Conservation (phyloP, 75 land plant species). For the Adiantum capillusveneris region DNA sequence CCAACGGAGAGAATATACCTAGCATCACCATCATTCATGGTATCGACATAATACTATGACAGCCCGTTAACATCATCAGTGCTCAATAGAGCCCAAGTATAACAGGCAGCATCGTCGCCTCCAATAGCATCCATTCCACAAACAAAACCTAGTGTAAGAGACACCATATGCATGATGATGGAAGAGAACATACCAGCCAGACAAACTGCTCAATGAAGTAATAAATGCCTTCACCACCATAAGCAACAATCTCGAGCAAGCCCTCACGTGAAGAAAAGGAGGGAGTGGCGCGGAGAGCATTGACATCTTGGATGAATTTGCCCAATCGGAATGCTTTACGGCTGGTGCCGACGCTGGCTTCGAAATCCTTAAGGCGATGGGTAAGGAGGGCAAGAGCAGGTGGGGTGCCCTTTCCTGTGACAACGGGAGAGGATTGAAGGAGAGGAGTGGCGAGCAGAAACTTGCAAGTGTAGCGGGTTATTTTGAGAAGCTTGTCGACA, state of each 20-base stretch:
- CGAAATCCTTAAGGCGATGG: constrained; percentile 64
- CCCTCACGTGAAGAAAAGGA: constrained; percentile 22
- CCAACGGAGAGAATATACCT: too few species aligned
- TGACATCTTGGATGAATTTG: constrained; percentile 90
- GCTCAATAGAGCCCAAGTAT: too few species aligned
- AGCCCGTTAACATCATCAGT: too few species aligned
- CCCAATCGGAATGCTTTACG: constrained; percentile 97
- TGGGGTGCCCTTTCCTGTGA: too few species aligned
- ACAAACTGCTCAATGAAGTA: constrained; percentile 89
- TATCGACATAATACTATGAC: too few species aligned
- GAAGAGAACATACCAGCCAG: constrained; percentile 50
- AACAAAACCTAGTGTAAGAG: too few species aligned
- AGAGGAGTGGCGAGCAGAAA: constrained; percentile 58
- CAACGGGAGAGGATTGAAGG: constrained; percentile 5
- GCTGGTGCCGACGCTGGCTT: constrained; percentile 85
- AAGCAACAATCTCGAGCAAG: constrained; percentile 40
- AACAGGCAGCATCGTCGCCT: too few species aligned
- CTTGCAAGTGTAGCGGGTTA: constrained; percentile 81
- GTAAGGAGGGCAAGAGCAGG: constrained; percentile 16
- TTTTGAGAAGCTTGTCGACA: constrained; percentile 93
- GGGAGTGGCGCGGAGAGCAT: constrained; percentile 39
- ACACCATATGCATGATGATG: too few species aligned
- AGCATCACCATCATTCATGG: too few species aligned
- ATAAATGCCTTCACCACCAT: constrained; percentile 84
- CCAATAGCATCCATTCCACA: too few species aligned